Conservation (phyloP, 2,329 filamentous ascomycete species). For the Mycosphaerella sp. region DNA sequence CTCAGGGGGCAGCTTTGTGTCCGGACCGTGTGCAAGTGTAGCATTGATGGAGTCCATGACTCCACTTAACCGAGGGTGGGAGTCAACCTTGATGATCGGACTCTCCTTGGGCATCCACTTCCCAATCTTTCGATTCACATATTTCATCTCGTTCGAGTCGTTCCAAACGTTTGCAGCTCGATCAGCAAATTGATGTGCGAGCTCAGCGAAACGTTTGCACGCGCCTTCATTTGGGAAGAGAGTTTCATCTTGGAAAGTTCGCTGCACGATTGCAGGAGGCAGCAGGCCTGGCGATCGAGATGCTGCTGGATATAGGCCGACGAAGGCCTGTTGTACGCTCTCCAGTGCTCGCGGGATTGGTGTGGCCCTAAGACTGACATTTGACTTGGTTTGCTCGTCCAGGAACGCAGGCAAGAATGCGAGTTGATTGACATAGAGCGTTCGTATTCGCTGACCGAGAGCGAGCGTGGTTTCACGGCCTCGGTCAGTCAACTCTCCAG, state of each 20-base stretch:
- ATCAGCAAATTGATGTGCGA: conserved; percentile 45
- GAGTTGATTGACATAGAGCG: conserved; percentile 47
- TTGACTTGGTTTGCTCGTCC: conserved; percentile 29
- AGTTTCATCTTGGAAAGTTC: conserved; percentile 44
- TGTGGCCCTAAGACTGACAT: conserved; percentile 45
- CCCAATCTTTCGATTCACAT: conserved; percentile 68
- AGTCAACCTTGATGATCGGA: conserved; percentile 71
- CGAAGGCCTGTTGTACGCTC: conserved; percentile 47
- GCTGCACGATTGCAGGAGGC: conserved; percentile 41
- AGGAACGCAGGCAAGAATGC: conserved; percentile 44
- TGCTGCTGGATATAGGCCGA: conserved; percentile 43
- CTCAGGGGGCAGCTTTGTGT: conserved; percentile 70
- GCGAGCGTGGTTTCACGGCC: conserved; percentile 46
- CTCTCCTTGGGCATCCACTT: conserved; percentile 75
- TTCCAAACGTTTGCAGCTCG: conserved; percentile 46
- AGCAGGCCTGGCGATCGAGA: conserved; percentile 40
- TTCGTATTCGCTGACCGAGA: conserved; percentile 44
- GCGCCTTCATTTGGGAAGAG: conserved; percentile 47
- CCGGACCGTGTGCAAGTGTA: conserved; percentile 74
- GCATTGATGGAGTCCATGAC: conserved; percentile 94
- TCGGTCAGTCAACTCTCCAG: conserved; percentile 47
- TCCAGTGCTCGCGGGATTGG: conserved; percentile 47
- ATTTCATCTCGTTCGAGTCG: conserved; percentile 69
- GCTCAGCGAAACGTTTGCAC: conserved; percentile 45
- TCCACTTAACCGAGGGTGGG: conserved; percentile 74